Evolutionary conservation across 768 basidiomycete species (phyloP).

Genomic region (Psilocybe cyanescens): DNA sequence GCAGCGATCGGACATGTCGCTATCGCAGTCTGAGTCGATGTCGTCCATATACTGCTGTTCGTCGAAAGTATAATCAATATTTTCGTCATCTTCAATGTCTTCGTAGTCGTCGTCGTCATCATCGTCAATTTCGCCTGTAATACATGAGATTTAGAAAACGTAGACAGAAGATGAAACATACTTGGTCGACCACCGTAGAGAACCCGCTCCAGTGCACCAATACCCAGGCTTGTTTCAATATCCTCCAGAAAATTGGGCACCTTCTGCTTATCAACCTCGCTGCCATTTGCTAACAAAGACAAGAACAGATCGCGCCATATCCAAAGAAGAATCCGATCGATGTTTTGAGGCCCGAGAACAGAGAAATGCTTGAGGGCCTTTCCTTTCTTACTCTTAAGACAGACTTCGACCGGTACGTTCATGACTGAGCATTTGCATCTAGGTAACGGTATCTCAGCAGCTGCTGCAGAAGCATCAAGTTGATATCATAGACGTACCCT

Average conservation of each 20-base stretch:
- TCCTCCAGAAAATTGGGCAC: slow-evolving; percentile 64
- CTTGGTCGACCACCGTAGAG: slow-evolving; percentile 60
- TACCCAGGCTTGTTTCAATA: slow-evolving; percentile 53
- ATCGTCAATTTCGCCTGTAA: slow-evolving; percentile 29
- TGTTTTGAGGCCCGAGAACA: slow-evolving; percentile 47
- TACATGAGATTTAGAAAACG: slow-evolving; percentile 6
- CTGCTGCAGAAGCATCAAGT: neutral
- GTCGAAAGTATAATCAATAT: slow-evolving; percentile 28
- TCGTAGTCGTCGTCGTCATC: slow-evolving; percentile 32
- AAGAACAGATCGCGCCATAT: slow-evolving; percentile 74
- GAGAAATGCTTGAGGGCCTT: slow-evolving; percentile 51
- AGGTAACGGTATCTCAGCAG: slow-evolving; percentile 2
- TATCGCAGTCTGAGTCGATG: slow-evolving; percentile 32
- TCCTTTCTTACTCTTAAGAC: slow-evolving; percentile 45
- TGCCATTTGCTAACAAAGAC: slow-evolving; percentile 48
- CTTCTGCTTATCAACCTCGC: slow-evolving; percentile 28
- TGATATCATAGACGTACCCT: slow-evolving; percentile 31
- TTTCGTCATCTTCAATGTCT: slow-evolving; percentile 33
- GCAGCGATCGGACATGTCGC: slow-evolving; percentile 29
- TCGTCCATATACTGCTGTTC: slow-evolving; percentile 29
- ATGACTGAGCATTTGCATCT: slow-evolving; percentile 61
- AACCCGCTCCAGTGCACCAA: slow-evolving; percentile 53
- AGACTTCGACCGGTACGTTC: slow-evolving; percentile 48
- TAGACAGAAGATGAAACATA: slow-evolving; percentile 26
- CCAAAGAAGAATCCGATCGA: slow-evolving; percentile 53